Conservation (phyloP, 345 rosid species). For the Heritiera fomes region DNA sequence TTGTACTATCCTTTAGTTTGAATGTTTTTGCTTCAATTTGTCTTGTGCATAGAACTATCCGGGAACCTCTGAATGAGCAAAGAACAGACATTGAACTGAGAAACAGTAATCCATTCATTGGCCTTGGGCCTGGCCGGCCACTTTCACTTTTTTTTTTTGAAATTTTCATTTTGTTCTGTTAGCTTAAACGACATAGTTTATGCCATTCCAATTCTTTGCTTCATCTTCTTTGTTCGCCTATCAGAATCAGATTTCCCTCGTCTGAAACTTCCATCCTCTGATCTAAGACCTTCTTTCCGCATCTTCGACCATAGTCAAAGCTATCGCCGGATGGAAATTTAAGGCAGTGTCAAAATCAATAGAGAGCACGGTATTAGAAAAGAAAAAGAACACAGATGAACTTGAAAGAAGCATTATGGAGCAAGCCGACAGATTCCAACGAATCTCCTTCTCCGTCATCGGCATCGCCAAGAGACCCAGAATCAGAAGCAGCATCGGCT, state of each 20-base stretch:
- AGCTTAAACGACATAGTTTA: not conserved
- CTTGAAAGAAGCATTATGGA: constrained; percentile 63
- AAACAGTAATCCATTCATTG: not conserved
- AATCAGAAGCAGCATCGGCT: constrained; percentile 29
- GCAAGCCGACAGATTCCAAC: constrained; percentile 34
- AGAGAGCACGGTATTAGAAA: not conserved
- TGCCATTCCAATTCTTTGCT: not conserved
- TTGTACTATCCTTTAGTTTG: not conserved
- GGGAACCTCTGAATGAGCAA: not conserved
- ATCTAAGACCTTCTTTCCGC: no score
- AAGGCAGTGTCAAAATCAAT: not conserved
- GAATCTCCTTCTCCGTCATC: constrained; percentile 3
- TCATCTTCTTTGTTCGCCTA: no score
- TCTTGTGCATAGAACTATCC: not conserved
- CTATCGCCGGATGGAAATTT: no score
- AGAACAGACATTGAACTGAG: not conserved
- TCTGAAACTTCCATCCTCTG: no score
- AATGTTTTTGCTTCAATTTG: not conserved
- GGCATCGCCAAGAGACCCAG: constrained; percentile 1
- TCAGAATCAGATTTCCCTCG: no score
- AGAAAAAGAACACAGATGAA: constrained; percentile 34
- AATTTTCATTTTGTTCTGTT: no score
- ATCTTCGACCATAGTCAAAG: no score
- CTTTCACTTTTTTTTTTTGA: no score
- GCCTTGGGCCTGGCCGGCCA: no score